phyloP scores from a whole-genome alignment of 331 rosid genomes.

The Cydonia oblonga region DNA sequence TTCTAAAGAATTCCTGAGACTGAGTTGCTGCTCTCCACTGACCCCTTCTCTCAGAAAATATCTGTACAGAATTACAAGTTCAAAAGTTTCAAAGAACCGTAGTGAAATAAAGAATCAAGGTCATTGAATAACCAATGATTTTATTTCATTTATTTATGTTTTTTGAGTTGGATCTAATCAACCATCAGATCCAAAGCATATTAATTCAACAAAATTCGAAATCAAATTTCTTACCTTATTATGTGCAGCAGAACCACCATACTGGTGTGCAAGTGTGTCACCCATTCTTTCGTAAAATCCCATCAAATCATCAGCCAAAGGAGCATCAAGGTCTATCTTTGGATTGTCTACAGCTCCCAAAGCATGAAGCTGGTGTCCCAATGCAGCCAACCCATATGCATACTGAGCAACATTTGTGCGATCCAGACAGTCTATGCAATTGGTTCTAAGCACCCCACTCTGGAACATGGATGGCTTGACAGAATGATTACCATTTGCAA shows the following conservation, averaged over 20 bases:
- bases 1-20: slow-evolving; percentile 50
- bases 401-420: slow-evolving; percentile 50
- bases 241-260: slow-evolving; percentile 53
- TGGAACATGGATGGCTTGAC: slow-evolving; percentile 22
- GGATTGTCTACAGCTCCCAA: slow-evolving; percentile 26
- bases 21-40: slow-evolving; percentile 49
- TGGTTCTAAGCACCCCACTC: slow-evolving; percentile 41
- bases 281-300: slow-evolving; percentile 52
- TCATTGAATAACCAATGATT: background rate
- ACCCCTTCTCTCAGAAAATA: slow-evolving; percentile 45
- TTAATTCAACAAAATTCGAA: background rate
- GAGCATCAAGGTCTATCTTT: slow-evolving; percentile 28
- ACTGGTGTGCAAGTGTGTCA: slow-evolving; percentile 46
- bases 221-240: slow-evolving; percentile 24
- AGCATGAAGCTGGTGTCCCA: slow-evolving; percentile 42
- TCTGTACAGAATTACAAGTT: slow-evolving; percentile 18
- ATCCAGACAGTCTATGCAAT: slow-evolving; percentile 48
- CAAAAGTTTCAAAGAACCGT: background rate
- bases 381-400: slow-evolving; percentile 45
- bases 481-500: slow-evolving; percentile 21
- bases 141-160: background rate
- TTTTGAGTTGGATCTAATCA: background rate
- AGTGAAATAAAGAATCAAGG: background rate
- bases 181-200: background rate
- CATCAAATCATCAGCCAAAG: slow-evolving; percentile 36